These are phyloP conservation scores for Larix kaempferi DNA, from an alignment of 75 land plant species.

Conservation along the genomic window DNA sequence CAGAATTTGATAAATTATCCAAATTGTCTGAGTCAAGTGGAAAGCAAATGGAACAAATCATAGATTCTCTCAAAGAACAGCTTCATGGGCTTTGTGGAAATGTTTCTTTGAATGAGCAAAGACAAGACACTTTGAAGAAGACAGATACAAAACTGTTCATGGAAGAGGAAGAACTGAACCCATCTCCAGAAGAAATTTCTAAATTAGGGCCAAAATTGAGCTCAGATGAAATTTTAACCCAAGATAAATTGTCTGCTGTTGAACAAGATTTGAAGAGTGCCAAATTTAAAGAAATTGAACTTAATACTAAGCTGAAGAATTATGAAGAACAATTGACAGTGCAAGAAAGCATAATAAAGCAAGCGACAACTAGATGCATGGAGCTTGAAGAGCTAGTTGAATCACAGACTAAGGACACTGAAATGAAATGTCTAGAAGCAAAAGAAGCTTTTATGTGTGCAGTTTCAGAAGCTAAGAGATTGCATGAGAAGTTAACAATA, in stretches of 20 bases:
- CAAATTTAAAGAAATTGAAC: constrained; percentile 9
- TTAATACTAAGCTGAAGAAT: background rate
- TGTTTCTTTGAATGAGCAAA: background rate
- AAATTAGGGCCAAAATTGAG: background rate
- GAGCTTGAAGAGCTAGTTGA: constrained; percentile 8
- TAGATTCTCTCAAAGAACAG: constrained; percentile 36
- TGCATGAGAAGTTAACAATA: constrained; percentile 9
- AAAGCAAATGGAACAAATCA: constrained; percentile 47
- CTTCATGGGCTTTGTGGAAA: background rate
- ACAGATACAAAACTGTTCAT: background rate
- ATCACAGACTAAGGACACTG: constrained; percentile 2
- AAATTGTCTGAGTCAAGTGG: constrained; percentile 30
- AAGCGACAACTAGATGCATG: constrained; percentile 8
- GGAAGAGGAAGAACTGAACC: constrained; percentile 1
- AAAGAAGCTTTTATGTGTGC: constrained; percentile 13
- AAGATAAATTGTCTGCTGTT: constrained; percentile 5
- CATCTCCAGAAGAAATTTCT: constrained; percentile 3
- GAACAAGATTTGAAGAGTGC: background rate
- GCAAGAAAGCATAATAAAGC: constrained; percentile 4
- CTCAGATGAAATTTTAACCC: background rate
- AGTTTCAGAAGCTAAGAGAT: constrained; percentile 10
- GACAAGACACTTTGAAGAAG: background rate
- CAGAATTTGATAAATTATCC: constrained; percentile 37
- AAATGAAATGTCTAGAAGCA: constrained; percentile 8
- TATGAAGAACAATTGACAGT: constrained; percentile 8